Base-by-base conservation (phyloP, 139 green algal species). In the Medakamo hakoo region DNA sequence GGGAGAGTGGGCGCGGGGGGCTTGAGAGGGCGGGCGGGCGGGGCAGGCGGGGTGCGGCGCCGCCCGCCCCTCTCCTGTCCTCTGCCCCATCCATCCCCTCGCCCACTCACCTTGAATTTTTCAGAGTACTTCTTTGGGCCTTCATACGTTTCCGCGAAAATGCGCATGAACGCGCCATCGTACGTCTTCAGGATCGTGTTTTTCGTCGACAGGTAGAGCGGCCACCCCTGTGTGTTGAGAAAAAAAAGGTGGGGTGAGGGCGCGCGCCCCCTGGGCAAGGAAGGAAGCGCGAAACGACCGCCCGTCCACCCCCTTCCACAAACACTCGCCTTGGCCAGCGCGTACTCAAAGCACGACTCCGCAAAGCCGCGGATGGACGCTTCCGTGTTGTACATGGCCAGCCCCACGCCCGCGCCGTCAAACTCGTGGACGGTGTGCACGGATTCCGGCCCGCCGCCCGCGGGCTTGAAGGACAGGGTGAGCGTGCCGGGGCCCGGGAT, bases 121-220 rank as follows among this genome's bases (percentile, higher is more conserved):
- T 67, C 40, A 78, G 92, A 87, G 81, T 91, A 97, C 66, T 75
- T 77, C 61, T 60, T 16, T 21, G 9, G 16, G 40, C 40, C 63
- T 76, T 92, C 77, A 75, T 94, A 95, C 28, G 84, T 78, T 71
- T 95, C 84, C n/a, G 80, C 76, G 66, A 95, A 95, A 65, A 93
- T 84, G 73, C 89, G 79, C 48, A 85, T 58, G 63, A 84, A 78
- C 21, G 48, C 55, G 22, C 90, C 90, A 40, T 97, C 90, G 68
- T 97, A 97, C 27, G 81, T 75, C 81, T 97, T 97, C 60, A 97
- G 76, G 70, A 97, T 97, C 32, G 91, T 97, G 84, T 97, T 97
- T 82, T 97, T 97, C 16, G 91, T 97, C 57, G 77, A 90, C 64
- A 97, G 67, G 72, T 97, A 97, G 21, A 97, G 83, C 14, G 88